Evolutionary conservation across 495 filamentous ascomycete genomes (phyloP), one percentile per base, ranked within the genome.

Genomic region (Penicillium macrosclerotiorum): DNA sequence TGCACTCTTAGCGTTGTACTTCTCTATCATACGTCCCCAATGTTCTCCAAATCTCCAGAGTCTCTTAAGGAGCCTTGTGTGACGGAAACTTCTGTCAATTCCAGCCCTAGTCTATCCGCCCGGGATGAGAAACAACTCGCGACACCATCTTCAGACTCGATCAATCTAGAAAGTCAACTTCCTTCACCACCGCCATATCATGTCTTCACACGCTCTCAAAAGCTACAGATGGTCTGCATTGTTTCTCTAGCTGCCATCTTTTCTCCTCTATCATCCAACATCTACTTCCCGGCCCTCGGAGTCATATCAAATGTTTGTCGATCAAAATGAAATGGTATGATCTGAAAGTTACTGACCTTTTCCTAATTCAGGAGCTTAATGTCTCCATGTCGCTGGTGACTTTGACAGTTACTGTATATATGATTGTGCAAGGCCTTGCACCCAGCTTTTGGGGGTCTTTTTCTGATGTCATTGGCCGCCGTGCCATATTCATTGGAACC

Each of bases 231-330:
- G 46, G 69, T 87, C n/a, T 68, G 69, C 49, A 82, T 92, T 66
- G 79, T 83, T 30, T 78, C 66, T 7, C 24, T 67, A n/a, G 66
- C 69, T 0, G 68, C 60, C 42, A 62, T 65, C 25, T 69, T 71
- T 50, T 89, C 85, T 0, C 85, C 86, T 2, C 73, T 89, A 38
- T 87, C 83, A 0, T 84, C 84, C 14, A 88, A 86, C 54, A 88
- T 90, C 31, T 93, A 93, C 62, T 89, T 90, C 47, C 87, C 86
- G 4, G 82, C 84, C 2, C 68, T 92, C 16, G 61, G 57, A 6
- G 51, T 45, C 3, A 60, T 71, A 12, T 66, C 68, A 16, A 49
- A 41, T 33, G 68, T 69, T 4, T 41, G 59, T 54, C 4, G 0
- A 20, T 25, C 18, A 9, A 23, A 6, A 16, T 8, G 7, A 13